Conservation (phyloP, 257 asterid species). For the Solanum habrochaites region DNA sequence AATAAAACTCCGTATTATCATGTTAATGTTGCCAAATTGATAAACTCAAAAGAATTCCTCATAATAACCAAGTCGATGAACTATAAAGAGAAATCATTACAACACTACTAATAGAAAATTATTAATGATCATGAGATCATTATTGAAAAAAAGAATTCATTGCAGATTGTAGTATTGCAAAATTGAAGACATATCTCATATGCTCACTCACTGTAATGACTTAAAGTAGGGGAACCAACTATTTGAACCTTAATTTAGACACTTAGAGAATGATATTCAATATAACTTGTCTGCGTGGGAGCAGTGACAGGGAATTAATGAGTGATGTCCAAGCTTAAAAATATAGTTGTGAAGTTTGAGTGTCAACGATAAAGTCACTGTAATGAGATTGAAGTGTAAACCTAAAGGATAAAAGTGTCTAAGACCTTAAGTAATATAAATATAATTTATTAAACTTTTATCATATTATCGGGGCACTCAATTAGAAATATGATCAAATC, state of each 20-base stretch:
- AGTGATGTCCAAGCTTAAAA: background rate
- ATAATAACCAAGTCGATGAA: background rate
- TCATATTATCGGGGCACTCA: background rate
- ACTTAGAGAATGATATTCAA: background rate
- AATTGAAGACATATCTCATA: too few relatives aligned
- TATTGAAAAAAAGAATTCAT: too few relatives aligned
- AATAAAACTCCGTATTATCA: too few relatives aligned
- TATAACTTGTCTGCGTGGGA: background rate
- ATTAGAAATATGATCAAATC: rapidly evolving
- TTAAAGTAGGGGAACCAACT: background rate
- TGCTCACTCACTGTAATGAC: too few relatives aligned
- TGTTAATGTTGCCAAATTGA: background rate
- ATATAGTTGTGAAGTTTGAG: too few relatives aligned
- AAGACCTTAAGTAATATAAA: background rate
- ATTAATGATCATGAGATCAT: background rate
- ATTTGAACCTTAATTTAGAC: background rate
- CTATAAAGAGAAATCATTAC: background rate
- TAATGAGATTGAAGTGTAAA: background rate
- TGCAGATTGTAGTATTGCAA: background rate
- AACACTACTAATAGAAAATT: background rate
- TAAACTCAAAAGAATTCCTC: background rate
- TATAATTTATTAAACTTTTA: too few relatives aligned
- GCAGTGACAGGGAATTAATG: background rate
- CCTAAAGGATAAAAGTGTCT: background rate
- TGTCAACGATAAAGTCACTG: background rate